Percentiles rank a stretch among this genome's conserved stretches.
Conservation (phyloP, 495 filamentous ascomycete species). For the Hypoxylon intermedium region DNA sequence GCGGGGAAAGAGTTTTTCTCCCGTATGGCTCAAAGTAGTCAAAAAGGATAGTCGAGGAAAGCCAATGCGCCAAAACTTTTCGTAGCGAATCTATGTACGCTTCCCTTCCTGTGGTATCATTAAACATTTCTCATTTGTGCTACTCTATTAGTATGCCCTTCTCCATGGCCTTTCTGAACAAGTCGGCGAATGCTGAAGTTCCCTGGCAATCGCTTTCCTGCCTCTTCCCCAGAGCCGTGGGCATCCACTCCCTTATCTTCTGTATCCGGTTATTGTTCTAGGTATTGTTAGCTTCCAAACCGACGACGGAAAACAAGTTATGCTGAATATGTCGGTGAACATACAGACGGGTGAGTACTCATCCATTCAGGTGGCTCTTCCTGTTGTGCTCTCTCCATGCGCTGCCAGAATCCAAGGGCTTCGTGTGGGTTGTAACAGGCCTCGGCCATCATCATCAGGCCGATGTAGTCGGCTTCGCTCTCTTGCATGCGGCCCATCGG, state of each 20-base stretch:
- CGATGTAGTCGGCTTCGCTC: constrained; percentile 85
- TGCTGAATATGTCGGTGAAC: constrained; percentile 28
- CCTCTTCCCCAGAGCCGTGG: constrained; percentile 62
- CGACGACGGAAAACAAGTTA: background rate
- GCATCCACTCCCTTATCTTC: constrained; percentile 72
- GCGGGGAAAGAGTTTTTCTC: too few relatives aligned
- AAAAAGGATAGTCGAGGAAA: too few relatives aligned
- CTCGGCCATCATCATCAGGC: constrained; percentile 71
- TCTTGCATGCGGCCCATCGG: constrained; percentile 74
- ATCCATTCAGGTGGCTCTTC: constrained; percentile 73
- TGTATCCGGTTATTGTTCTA: constrained; percentile 72
- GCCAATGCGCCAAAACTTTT: too few relatives aligned
- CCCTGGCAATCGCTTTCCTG: constrained; percentile 59
- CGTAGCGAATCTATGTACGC: too few relatives aligned
- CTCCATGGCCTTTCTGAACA: constrained; percentile 47
- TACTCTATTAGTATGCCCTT: constrained; percentile 28
- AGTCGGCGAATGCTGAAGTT: constrained; percentile 46
- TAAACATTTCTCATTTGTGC: background rate
- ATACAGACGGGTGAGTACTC: constrained; percentile 84
- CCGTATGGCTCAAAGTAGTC: too few relatives aligned
- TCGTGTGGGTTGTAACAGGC: constrained; percentile 74
- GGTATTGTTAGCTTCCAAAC: constrained; percentile 29
- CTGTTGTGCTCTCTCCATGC: constrained; percentile 73
- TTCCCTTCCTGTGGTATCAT: constrained; percentile 1
- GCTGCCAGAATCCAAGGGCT: constrained; percentile 75